Conservation (phyloP, 2,329 filamentous ascomycete species). For the Claviceps sp. region DNA sequence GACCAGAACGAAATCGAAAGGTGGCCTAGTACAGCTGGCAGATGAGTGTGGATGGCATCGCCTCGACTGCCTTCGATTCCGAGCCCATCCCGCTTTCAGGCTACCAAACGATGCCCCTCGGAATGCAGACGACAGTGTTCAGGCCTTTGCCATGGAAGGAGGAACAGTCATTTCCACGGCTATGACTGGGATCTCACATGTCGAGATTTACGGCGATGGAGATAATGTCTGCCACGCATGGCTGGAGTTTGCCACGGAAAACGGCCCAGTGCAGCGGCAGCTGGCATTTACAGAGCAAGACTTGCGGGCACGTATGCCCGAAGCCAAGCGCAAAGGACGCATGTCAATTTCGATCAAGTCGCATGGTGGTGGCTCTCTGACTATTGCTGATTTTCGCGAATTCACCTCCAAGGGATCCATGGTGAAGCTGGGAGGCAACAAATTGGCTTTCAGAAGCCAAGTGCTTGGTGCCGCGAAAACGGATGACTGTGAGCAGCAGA, state of each 20-base stretch:
- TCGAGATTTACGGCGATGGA: constrained; percentile 71
- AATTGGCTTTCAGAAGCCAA: constrained; percentile 62
- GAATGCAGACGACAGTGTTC: constrained; percentile 60
- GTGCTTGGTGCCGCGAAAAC: constrained; percentile 61
- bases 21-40: constrained; percentile 56
- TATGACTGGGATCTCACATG: constrained; percentile 66
- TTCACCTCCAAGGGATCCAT: constrained; percentile 59
- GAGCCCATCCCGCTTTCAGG: constrained; percentile 79
- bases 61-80: constrained; percentile 77
- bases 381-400: constrained; percentile 61
- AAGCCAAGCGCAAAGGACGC: constrained; percentile 56
- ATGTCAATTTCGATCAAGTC: constrained; percentile 66
- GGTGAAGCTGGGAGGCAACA: constrained; percentile 57
- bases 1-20: constrained; percentile 73
- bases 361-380: constrained; percentile 57
- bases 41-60: constrained; percentile 91
- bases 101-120: constrained; percentile 60
- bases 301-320: constrained; percentile 56
- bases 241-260: constrained; percentile 63
- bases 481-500: constrained; percentile 54
- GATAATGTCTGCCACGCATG: constrained; percentile 69
- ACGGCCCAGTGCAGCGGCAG: constrained; percentile 53
- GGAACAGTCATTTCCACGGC: constrained; percentile 66
- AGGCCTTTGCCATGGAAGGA: constrained; percentile 74
- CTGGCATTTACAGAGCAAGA: constrained; percentile 63